Evolutionary conservation across 1,284 basidiomycete genomes (phyloP), one percentile per base, ranked within the genome.

Genomic region (Cystobasidium pallidum): DNA sequence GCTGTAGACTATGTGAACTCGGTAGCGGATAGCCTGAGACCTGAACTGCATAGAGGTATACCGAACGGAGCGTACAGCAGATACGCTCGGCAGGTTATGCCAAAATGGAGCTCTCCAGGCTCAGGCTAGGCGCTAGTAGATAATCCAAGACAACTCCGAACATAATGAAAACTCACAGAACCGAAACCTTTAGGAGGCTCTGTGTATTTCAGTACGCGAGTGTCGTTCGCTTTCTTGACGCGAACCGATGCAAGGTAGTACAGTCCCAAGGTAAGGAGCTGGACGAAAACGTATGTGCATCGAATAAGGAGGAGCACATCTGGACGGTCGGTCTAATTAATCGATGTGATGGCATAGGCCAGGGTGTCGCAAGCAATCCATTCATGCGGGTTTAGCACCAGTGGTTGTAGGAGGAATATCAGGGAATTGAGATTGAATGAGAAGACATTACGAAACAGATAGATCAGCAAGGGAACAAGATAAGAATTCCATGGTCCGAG

Each of bases 171-270:
- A 64, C 72, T 36, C 30, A 68, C 66, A 24, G 45, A 45, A 24
- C 34, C 57, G 36, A 65, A 70, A n/a, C 67, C 80, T 45, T 80
- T 75, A 36, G 81, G 81, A 21, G 85, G 84, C 76, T 84, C 83
- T 64, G 84, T 83, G 78, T 95, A 98, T 86, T 97, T 98, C 78
- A 98, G 85, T 43, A 96, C 91, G 2, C 92, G 93, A 80, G 91
- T 86, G 83, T 98, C 95, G 80, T 98, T 98, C 86, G 93, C 94
- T 78, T 86, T 84, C 85, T 92, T 94, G 82, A 97, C 88, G 91
- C 94, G 77, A 13, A 28, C 34, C 21, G 45, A 36, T 39, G 28
- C 43, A 58, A 86, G 91, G 84, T 91, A 94, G 84, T 92, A 94
- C 41, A 86, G 81, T 30, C 83, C 87, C 43, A 94, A 82, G 51